A percentile compares a stretch with the other conserved stretches of the same genome.
These are phyloP conservation scores for Tetragonia tetragonoides DNA, from an alignment of 148 eudicot species.

Conservation along the genomic window DNA sequence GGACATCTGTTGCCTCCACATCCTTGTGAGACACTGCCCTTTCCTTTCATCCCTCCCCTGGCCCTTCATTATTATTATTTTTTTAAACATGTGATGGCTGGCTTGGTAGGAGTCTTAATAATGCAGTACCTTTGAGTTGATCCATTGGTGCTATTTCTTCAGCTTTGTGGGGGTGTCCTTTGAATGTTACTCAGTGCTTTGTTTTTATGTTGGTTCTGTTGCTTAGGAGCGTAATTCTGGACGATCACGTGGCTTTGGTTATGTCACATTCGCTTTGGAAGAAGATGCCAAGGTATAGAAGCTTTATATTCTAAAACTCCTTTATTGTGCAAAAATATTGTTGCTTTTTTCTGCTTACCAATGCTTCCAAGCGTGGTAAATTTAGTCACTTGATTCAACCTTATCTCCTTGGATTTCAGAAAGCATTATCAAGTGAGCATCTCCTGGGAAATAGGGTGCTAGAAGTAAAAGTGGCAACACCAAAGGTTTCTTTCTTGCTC, in stretches of 20 bases:
- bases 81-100: no score
- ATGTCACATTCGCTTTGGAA: conserved; percentile 71
- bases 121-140: neutral
- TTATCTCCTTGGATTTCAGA: conserved; percentile 36
- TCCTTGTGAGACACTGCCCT: neutral
- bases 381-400: neutral
- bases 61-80: neutral
- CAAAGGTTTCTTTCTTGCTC: conserved; percentile 30
- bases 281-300: conserved; percentile 89
- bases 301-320: neutral
- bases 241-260: conserved; percentile 98
- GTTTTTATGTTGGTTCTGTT: conserved; percentile 2
- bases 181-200: conserved; percentile 7
- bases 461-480: conserved; percentile 92
- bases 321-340: neutral
- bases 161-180: neutral
- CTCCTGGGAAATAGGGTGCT: conserved; percentile 67
- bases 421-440: conserved; percentile 73
- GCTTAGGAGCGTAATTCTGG: conserved; percentile 77
- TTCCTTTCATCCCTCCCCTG: neutral
- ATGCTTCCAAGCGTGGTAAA: neutral
- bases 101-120: neutral
- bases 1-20: neutral
- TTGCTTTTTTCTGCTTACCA: neutral
- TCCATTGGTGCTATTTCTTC: neutral